Percentiles rank a stretch among this genome's conserved stretches.
These are phyloP conservation scores for Erysimum cheiranthoides DNA, from an alignment of 345 rosid genomes.

Conservation along the genomic window DNA sequence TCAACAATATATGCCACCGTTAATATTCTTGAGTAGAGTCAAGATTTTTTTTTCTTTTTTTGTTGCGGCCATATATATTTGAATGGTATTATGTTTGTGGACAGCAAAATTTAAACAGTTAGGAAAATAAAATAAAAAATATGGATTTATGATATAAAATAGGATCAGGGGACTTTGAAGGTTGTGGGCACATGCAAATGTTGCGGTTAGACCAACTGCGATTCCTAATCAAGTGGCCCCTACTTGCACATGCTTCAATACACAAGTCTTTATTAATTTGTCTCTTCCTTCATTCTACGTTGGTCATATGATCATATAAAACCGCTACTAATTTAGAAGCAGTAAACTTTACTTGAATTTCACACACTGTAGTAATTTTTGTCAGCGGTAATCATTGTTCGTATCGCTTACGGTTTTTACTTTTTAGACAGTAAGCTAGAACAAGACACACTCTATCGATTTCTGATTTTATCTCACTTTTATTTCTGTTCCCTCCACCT, in stretches of 20 bases:
- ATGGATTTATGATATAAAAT: constrained; percentile 34
- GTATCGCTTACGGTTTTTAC: background rate
- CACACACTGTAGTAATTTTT: background rate
- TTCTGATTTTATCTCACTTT: background rate
- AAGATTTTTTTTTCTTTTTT: background rate
- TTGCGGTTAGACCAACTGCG: constrained; percentile 52
- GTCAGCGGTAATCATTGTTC: background rate
- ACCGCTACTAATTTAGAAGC: too few species aligned
- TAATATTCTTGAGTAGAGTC: constrained; percentile 15
- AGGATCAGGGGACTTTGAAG: constrained; percentile 42
- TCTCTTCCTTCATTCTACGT: constrained; percentile 30
- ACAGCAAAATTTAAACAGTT: constrained; percentile 16
- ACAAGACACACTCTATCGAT: background rate
- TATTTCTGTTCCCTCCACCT: background rate
- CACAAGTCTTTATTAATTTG: constrained; percentile 41
- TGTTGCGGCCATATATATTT: constrained; percentile 7
- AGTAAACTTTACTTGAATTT: too few species aligned
- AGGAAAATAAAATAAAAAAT: background rate
- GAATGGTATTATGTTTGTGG: constrained; percentile 26
- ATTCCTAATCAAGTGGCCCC: constrained; percentile 46
- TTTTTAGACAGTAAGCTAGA: background rate
- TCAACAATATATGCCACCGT: constrained; percentile 46
- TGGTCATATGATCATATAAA: constrained; percentile 11
- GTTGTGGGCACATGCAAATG: constrained; percentile 68
- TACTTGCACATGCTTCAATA: constrained; percentile 55